These are phyloP conservation scores for Lasiodiplodia sp. DNA, from an alignment of 2,329 filamentous ascomycete species.

Conservation along the genomic window DNA sequence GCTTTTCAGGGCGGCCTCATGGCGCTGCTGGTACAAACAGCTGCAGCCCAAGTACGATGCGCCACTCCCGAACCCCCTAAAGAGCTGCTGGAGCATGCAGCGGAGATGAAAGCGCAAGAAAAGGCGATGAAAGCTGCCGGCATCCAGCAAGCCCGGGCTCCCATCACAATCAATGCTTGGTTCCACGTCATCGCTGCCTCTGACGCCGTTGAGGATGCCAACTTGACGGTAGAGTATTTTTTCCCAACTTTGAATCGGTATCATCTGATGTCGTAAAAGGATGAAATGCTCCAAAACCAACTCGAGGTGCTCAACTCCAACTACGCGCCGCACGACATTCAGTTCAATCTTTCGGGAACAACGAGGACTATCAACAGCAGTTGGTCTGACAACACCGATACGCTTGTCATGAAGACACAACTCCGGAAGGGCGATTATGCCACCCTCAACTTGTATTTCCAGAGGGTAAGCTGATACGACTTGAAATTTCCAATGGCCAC, in stretches of 20 bases:
- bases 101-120: neutral
- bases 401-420: conserved; percentile 31
- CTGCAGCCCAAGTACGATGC: neutral
- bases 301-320: conserved; percentile 4
- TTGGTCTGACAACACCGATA: conserved; percentile 21
- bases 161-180: conserved; percentile 12
- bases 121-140: neutral
- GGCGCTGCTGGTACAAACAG: neutral
- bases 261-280: neutral
- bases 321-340: conserved; percentile 12
- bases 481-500: too few relatives aligned
- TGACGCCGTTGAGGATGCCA: neutral
- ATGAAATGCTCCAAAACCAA: conserved; percentile 5
- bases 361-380: conserved; percentile 9
- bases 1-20: neutral
- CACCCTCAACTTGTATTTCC: conserved; percentile 41
- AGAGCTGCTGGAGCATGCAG: neutral
- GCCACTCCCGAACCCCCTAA: neutral
- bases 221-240: neutral
- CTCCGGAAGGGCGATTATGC: conserved; percentile 38
- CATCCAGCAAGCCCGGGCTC: neutral
- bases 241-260: too few relatives aligned
- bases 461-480: neutral
- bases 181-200: conserved; percentile 15
- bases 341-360: conserved; percentile 8